Conservation (phyloP, 2,329 filamentous ascomycete genomes). For the Myriosclerotinia duriaeana region DNA sequence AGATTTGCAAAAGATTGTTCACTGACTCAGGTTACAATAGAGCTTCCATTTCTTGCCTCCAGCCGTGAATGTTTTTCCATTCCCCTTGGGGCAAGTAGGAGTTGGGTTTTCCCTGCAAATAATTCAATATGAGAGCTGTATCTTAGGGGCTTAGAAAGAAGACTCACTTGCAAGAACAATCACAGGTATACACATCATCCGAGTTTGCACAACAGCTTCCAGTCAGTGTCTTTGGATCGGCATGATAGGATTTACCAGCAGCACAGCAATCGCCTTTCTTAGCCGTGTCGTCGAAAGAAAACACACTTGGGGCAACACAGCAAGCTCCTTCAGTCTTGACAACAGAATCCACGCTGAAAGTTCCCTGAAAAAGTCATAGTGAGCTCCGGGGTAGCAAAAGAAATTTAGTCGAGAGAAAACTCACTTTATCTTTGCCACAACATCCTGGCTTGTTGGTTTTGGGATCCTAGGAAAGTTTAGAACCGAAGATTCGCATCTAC, state of each 20-base stretch:
- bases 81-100: slow-evolving; percentile 10
- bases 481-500: not conserved
- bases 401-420: not conserved
- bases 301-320: slow-evolving; percentile 11
- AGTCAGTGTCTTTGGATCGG: not conserved
- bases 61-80: not conserved
- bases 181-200: slow-evolving; percentile 17
- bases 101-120: not conserved
- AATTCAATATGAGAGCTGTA: not conserved
- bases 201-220: slow-evolving; percentile 10
- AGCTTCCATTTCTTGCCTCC: slow-evolving; percentile 9
- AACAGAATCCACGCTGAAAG: not conserved
- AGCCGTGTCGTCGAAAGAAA: not conserved
- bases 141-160: too few relatives aligned
- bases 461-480: not conserved
- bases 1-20: not conserved
- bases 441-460: slow-evolving; percentile 4
- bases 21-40: slow-evolving; percentile 9
- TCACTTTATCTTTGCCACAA: slow-evolving; percentile 11
- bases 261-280: slow-evolving; percentile 11
- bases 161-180: slow-evolving; percentile 20
- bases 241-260: slow-evolving; percentile 1
- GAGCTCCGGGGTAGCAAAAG: not conserved
- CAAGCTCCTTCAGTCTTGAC: slow-evolving; percentile 8
- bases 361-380: not conserved